A percentile compares a stretch with the other conserved stretches of the same genome.
Evolutionary conservation across 768 basidiomycete genomes (phyloP).

Genomic region (Saitozyma sp.): DNA sequence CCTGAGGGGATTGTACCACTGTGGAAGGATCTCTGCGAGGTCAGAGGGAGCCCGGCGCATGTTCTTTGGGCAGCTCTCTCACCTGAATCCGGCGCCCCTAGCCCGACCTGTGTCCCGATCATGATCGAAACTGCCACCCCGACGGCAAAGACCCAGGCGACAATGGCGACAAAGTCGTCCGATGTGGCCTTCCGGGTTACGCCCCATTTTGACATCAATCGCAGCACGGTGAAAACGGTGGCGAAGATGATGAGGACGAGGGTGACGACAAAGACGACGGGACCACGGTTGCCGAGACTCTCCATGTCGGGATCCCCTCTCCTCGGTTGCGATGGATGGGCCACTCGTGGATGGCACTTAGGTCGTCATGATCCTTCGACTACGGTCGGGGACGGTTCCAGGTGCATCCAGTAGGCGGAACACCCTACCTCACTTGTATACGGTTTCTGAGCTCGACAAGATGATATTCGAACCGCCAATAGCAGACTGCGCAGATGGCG

Average conservation of each 20-base stretch:
- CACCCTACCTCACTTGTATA: too few species aligned
- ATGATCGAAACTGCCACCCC: slow-evolving; percentile 29
- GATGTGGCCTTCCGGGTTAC: slow-evolving; percentile 27
- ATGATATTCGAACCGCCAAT: too few species aligned
- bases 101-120: slow-evolving; percentile 31
- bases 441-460: too few species aligned
- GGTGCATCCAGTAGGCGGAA: too few species aligned
- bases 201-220: slow-evolving; percentile 40
- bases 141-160: slow-evolving; percentile 46
- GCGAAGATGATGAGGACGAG: slow-evolving; percentile 38
- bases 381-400: too few species aligned
- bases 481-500: too few species aligned
- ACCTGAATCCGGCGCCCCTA: slow-evolving; percentile 36
- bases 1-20: slow-evolving; percentile 14
- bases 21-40: slow-evolving; percentile 1
- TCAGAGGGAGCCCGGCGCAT: too few species aligned
- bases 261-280: slow-evolving; percentile 42
- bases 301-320: neutral
- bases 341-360: too few species aligned
- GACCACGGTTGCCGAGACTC: slow-evolving; percentile 16
- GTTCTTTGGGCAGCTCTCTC: slow-evolving; percentile 6
- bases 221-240: slow-evolving; percentile 33
- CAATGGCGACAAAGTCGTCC: slow-evolving; percentile 39
- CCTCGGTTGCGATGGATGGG: too few species aligned
- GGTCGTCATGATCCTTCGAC: too few species aligned